These are phyloP conservation scores for Zoysia pacifica DNA, from an alignment of 176 grass and related monocot species.

Conservation along the genomic window DNA sequence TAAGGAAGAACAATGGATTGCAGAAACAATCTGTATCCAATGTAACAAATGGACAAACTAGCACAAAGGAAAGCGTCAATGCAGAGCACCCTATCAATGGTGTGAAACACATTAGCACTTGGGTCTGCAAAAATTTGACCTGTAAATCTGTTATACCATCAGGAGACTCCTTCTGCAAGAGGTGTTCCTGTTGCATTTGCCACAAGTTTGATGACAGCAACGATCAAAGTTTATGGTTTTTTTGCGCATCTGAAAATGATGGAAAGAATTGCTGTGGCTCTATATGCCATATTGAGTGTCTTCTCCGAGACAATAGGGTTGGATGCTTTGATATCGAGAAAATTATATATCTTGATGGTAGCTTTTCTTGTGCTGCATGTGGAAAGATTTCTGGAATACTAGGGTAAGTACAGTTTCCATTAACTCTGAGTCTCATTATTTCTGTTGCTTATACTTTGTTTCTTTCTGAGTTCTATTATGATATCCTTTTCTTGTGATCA, in stretches of 20 bases:
- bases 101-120: constrained; percentile 50
- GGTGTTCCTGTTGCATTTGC: constrained; percentile 97
- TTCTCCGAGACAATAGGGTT: constrained; percentile 62
- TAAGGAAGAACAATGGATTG: constrained; percentile 58
- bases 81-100: constrained; percentile 40
- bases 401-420: constrained; percentile 51
- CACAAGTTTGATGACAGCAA: constrained; percentile 97
- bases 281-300: constrained; percentile 95
- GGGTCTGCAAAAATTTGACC: constrained; percentile 95
- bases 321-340: constrained; percentile 73
- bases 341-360: constrained; percentile 84
- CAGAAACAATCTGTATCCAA: constrained; percentile 64
- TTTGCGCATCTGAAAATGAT: constrained; percentile 79
- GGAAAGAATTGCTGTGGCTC: constrained; percentile 79
- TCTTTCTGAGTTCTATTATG: constrained; percentile 14
- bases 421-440: not conserved
- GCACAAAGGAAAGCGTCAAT: constrained; percentile 43
- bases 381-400: constrained; percentile 95
- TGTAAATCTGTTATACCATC: constrained; percentile 78
- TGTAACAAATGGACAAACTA: constrained; percentile 44
- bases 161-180: constrained; percentile 90
- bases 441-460: not conserved
- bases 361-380: constrained; percentile 84
- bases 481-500: not conserved
- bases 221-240: constrained; percentile 92